Evolutionary conservation across 2,329 filamentous ascomycete species (phyloP).

Genomic region (Beauveria bassiana): DNA sequence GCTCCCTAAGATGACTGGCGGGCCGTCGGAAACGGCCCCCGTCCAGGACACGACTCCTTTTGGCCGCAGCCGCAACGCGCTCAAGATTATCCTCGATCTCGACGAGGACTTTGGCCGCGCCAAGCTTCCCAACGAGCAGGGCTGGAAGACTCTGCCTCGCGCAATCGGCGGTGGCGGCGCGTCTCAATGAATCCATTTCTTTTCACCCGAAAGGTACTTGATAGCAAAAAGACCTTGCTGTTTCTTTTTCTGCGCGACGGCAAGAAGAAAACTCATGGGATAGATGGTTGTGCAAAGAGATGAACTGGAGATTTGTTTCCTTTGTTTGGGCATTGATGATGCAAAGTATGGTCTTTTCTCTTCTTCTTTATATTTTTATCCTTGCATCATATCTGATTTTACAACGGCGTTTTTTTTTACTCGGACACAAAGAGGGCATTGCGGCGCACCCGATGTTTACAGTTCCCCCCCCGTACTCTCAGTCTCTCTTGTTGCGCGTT

Average conservation of each 20-base stretch:
- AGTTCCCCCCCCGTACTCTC: not conserved
- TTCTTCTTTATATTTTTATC: slow-evolving; percentile 10
- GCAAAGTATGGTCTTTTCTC: slow-evolving; percentile 6
- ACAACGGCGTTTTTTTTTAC: slow-evolving; percentile 4
- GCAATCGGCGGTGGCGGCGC: slow-evolving; percentile 36
- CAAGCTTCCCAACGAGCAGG: slow-evolving; percentile 47
- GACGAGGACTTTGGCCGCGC: slow-evolving; percentile 86
- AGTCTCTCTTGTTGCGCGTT: not conserved
- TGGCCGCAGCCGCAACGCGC: slow-evolving; percentile 69
- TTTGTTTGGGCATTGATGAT: slow-evolving; percentile 9
- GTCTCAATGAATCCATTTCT: not conserved
- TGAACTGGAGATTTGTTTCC: not conserved
- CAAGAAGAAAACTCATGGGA: not conserved
- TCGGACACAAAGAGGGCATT: slow-evolving; percentile 8
- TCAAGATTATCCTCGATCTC: slow-evolving; percentile 92
- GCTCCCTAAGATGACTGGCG: slow-evolving; percentile 44
- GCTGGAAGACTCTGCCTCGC: slow-evolving; percentile 46
- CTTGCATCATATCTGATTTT: slow-evolving; percentile 10
- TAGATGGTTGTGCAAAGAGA: not conserved
- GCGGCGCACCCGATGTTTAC: slow-evolving; percentile 8
- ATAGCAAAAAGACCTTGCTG: not conserved
- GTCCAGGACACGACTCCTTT: slow-evolving; percentile 39
- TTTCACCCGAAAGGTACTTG: not conserved
- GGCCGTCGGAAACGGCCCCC: slow-evolving; percentile 51
- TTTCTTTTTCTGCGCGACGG: not conserved